Conservation (phyloP, 2,329 filamentous ascomycete genomes). For the Erysiphe neolycopersici region DNA sequence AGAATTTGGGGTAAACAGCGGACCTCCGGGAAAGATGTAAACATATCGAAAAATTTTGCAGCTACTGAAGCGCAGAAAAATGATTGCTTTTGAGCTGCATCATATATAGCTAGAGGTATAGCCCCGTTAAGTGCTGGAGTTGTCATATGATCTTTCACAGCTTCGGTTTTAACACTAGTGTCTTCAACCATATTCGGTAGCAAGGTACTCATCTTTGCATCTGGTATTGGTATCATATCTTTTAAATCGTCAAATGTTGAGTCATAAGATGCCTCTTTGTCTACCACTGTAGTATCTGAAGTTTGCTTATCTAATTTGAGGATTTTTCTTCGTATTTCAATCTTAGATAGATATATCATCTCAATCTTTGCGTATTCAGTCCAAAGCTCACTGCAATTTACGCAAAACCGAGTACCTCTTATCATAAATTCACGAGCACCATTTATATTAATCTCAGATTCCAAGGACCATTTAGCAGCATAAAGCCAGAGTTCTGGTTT, state of each 20-base stretch:
- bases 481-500: constrained; percentile 65
- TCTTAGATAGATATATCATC: constrained; percentile 70
- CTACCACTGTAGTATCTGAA: constrained; percentile 18
- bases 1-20: constrained; percentile 39
- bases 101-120: constrained; percentile 78
- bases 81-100: constrained; percentile 55
- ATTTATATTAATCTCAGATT: constrained; percentile 63
- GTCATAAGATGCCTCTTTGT: constrained; percentile 18
- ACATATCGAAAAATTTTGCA: constrained; percentile 56
- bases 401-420: constrained; percentile 74
- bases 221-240: constrained; percentile 29
- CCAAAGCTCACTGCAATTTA: constrained; percentile 48
- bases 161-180: constrained; percentile 26
- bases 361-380: constrained; percentile 75
- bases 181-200: constrained; percentile 20
- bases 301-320: constrained; percentile 30
- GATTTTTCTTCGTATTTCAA: constrained; percentile 45
- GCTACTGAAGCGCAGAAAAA: constrained; percentile 39
- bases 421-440: constrained; percentile 68
- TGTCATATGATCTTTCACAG: constrained; percentile 15
- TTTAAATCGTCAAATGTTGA: constrained; percentile 15
- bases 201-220: constrained; percentile 17
- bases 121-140: constrained; percentile 79
- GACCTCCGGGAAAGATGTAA: constrained; percentile 40
- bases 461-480: constrained; percentile 52